Evolutionary conservation across 2,329 filamentous ascomycete genomes (phyloP).

Genomic region (Pseudogymnoascus sp.): DNA sequence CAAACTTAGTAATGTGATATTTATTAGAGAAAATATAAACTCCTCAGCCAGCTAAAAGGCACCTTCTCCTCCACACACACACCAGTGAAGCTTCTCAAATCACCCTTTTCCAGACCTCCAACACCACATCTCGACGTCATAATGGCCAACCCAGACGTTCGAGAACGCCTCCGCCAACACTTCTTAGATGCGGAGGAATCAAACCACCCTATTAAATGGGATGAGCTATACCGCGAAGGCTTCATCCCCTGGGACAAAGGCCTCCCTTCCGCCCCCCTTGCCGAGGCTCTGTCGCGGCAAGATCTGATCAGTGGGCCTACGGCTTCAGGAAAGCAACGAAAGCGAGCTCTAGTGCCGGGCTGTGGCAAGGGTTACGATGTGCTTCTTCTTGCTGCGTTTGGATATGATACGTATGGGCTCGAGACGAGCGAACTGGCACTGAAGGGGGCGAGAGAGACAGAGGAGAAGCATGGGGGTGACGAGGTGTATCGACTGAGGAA

Average conservation of each 20-base stretch:
- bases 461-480: constrained; percentile 6
- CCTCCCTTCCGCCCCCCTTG: constrained; percentile 43
- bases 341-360: constrained; percentile 65
- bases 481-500: neutral
- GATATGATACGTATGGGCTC: constrained; percentile 69
- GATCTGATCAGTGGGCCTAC: constrained; percentile 34
- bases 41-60: neutral
- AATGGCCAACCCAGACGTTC: constrained; percentile 13
- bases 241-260: constrained; percentile 49
- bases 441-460: constrained; percentile 30
- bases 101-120: neutral
- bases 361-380: constrained; percentile 80
- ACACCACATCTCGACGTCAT: neutral
- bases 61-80: neutral
- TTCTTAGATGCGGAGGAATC: constrained; percentile 17
- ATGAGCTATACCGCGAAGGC: constrained; percentile 38
- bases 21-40: neutral
- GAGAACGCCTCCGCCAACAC: constrained; percentile 21
- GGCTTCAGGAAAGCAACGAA: constrained; percentile 21
- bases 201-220: constrained; percentile 33
- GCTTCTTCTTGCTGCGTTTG: constrained; percentile 61
- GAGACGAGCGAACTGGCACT: constrained; percentile 47
- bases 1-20: constrained; percentile 3
- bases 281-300: constrained; percentile 41
- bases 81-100: neutral